These are phyloP conservation scores for Fraxinus latifolia DNA, from an alignment of 305 asterid species.

Conservation along the genomic window DNA sequence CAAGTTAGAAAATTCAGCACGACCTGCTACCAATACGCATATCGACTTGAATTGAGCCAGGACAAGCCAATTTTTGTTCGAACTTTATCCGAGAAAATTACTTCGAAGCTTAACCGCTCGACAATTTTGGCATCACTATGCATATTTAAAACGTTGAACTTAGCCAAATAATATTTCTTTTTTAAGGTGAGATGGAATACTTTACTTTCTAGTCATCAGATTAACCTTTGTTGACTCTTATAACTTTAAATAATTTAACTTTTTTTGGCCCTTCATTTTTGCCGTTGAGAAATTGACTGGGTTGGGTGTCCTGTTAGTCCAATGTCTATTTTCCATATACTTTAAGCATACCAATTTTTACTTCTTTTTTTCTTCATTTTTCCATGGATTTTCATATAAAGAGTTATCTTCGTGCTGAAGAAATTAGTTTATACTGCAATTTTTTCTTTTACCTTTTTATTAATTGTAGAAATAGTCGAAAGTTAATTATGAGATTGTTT, in stretches of 20 bases:
- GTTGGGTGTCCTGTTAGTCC: not conserved
- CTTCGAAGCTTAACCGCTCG: not conserved
- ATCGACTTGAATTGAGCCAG: not conserved
- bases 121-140: not conserved
- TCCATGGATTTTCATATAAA: not conserved
- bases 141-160: not conserved
- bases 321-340: not conserved
- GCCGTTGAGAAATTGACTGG: conserved; percentile 1
- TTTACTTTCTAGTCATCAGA: not conserved
- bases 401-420: conserved; percentile 22
- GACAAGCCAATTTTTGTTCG: not conserved
- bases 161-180: too few relatives aligned
- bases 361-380: not conserved
- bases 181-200: too few relatives aligned
- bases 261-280: not conserved
- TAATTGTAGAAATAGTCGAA: too few relatives aligned
- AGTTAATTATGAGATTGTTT: too few relatives aligned
- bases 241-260: not conserved
- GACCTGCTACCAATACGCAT: not conserved
- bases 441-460: too few relatives aligned
- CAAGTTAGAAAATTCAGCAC: not conserved
- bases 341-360: not conserved
- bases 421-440: not conserved
- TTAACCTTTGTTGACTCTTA: not conserved
- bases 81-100: not conserved